Evolutionary conservation across 306 rosid genomes (phyloP).

Genomic region (Prunus kanzakura): DNA sequence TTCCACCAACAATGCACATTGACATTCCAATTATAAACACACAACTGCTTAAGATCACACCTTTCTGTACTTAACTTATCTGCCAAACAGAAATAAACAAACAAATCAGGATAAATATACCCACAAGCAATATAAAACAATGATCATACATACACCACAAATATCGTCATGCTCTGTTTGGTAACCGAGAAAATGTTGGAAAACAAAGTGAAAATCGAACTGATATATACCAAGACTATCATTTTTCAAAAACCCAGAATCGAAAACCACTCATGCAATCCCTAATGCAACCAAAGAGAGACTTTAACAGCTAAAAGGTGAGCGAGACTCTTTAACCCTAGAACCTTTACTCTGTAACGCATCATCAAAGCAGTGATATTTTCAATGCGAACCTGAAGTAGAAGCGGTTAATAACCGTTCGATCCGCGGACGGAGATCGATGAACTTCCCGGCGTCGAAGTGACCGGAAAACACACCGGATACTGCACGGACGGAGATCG

Average conservation of each 20-base stretch:
- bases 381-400: slow-evolving; percentile 17
- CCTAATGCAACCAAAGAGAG: slow-evolving; percentile 23
- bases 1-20: slow-evolving; percentile 14
- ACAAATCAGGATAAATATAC: background rate
- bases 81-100: slow-evolving; percentile 19
- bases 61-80: slow-evolving; percentile 6
- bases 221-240: background rate
- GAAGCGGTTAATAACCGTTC: background rate
- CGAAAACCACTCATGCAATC: background rate
- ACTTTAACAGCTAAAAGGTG: background rate
- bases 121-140: background rate
- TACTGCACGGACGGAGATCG: slow-evolving; percentile 16
- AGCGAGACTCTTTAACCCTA: slow-evolving; percentile 24
- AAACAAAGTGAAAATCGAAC: background rate
- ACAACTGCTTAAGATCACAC: background rate
- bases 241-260: background rate
- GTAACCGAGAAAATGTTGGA: background rate
- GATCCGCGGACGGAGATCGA: background rate
- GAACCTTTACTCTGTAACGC: slow-evolving; percentile 4
- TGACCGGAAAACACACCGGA: slow-evolving; percentile 18
- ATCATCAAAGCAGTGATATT: slow-evolving; percentile 1
- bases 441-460: background rate
- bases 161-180: background rate
- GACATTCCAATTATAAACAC: slow-evolving; percentile 5
- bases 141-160: background rate